Percentiles rank a stretch among this genome's conserved stretches.
Conservation (phyloP, 139 green algal genomes). For the Auxenochlorella protothecoides region DNA sequence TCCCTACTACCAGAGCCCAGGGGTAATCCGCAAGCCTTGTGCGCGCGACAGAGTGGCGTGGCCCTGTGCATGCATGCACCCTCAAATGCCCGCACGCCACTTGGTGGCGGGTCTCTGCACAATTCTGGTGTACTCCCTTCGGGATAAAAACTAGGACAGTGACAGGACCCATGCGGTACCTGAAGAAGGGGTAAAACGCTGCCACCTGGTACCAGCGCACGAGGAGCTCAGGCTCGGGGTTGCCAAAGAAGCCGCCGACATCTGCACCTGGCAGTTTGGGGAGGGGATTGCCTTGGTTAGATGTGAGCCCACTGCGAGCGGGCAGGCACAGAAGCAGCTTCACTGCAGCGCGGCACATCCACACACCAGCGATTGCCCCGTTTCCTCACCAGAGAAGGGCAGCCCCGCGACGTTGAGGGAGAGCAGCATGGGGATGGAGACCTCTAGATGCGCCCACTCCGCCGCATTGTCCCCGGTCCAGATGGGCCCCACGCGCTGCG, state of each 20-base stretch:
- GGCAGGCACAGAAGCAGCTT: background rate
- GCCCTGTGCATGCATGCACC: no score
- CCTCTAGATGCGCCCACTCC: constrained; percentile 54
- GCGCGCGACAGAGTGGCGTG: no score
- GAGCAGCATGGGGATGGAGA: constrained; percentile 90
- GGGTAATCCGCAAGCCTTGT: no score
- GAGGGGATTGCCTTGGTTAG: background rate
- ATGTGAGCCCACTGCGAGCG: background rate
- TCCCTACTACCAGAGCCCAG: no score
- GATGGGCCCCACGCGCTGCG: constrained; percentile 80
- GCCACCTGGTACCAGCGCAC: constrained; percentile 89
- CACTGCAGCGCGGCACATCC: background rate
- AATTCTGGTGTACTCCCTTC: no score
- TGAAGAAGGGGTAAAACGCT: constrained; percentile 96
- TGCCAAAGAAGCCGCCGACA: constrained; percentile 97
- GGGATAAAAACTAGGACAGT: no score
- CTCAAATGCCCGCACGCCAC: no score
- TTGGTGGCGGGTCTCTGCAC: no score
- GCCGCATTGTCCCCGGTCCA: constrained; percentile 99
- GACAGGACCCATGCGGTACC: constrained; percentile 5
- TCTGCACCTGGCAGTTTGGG: constrained; percentile 64
- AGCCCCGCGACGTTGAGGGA: constrained; percentile 77
- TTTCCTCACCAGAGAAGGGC: constrained; percentile 53
- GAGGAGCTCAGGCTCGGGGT: constrained; percentile 89
- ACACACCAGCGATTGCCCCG: no score